Conservation (phyloP, 2,329 filamentous ascomycete genomes). For the Helotiales sp. region DNA sequence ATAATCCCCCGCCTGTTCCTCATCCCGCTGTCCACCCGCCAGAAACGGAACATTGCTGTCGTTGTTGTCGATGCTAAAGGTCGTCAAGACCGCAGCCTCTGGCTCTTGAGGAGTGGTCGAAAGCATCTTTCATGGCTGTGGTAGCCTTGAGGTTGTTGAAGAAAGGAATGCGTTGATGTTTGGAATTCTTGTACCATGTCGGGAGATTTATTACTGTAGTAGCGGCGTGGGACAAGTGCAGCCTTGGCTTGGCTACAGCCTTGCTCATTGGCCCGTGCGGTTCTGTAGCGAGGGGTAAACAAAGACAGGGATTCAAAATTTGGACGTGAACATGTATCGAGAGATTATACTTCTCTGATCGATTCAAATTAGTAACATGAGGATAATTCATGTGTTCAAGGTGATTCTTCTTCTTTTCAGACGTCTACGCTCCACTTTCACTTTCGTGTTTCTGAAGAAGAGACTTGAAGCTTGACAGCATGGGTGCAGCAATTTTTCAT, state of each 20-base stretch:
- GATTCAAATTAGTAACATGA: too few species aligned
- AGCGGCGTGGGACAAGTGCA: too few species aligned
- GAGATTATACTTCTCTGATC: too few species aligned
- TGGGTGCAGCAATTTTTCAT: background rate
- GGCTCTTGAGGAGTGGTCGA: background rate
- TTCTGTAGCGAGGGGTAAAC: too few species aligned
- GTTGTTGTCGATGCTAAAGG: background rate
- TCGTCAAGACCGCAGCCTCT: background rate
- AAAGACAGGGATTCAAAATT: too few species aligned
- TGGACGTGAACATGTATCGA: too few species aligned
- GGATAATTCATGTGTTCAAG: too few species aligned
- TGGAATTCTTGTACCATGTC: background rate
- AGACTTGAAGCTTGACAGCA: background rate
- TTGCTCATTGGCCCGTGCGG: too few species aligned
- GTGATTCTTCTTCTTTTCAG: too few species aligned
- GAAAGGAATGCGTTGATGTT: background rate
- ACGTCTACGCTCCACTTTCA: background rate
- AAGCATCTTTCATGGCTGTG: slow-evolving; percentile 6
- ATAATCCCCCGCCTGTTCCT: background rate
- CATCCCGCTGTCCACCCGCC: background rate
- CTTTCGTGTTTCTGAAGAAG: background rate
- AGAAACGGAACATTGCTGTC: background rate
- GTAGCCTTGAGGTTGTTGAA: background rate
- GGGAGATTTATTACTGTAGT: background rate
- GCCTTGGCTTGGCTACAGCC: background rate